These are phyloP conservation scores for Castanea sativa DNA, from an alignment of 306 rosid genomes.

Conservation along the genomic window DNA sequence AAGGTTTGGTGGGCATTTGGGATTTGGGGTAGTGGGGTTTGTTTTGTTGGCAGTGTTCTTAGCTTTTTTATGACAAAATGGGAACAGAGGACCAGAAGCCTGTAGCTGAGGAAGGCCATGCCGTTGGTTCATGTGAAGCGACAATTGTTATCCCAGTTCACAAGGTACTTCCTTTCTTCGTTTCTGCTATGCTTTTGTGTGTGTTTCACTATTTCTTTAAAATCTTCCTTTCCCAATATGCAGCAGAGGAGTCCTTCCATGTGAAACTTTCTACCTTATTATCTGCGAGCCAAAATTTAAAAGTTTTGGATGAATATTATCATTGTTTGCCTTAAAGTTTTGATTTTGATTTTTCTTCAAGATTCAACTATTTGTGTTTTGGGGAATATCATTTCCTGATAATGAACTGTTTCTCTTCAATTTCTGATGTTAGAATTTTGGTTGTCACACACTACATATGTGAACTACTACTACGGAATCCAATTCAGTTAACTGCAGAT, in stretches of 20 bases:
- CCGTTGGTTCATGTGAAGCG: conserved; percentile 30
- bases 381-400: background rate
- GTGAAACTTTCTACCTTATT: background rate
- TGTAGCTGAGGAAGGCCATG: conserved; percentile 19
- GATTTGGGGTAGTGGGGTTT: background rate
- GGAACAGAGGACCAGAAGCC: conserved; percentile 38
- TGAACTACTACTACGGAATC: no score
- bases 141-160: conserved; percentile 38
- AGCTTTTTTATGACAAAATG: conserved; percentile 37
- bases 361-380: background rate
- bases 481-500: no score
- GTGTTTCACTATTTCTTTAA: background rate
- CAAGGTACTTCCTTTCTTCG: conserved; percentile 39
- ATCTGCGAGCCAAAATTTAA: background rate
- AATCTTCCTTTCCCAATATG: no score
- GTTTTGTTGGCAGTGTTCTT: conserved; percentile 16
- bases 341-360: background rate
- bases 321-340: background rate
- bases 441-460: no score
- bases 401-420: background rate
- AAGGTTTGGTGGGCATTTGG: no score
- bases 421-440: no score
- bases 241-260: background rate
- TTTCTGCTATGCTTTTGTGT: background rate
- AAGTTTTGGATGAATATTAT: background rate